These are phyloP conservation scores for Evansstolkia leycettana DNA, from an alignment of 495 filamentous ascomycete species.

Conservation along the genomic window DNA sequence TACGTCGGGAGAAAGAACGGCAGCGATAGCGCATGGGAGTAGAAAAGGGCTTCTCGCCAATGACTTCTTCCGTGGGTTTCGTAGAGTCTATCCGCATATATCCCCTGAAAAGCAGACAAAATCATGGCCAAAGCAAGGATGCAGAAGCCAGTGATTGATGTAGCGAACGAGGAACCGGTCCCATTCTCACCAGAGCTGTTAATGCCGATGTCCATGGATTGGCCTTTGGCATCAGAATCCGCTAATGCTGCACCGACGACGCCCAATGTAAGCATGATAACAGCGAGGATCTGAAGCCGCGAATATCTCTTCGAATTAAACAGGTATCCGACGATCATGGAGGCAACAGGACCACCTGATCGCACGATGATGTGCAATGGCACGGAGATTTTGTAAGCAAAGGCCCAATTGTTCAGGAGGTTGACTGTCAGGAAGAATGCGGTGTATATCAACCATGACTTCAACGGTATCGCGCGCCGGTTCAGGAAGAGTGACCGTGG, in stretches of 20 bases:
- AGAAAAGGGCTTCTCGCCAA: constrained; percentile 96
- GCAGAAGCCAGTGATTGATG: constrained; percentile 62
- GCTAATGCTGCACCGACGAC: constrained; percentile 80
- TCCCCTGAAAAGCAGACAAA: constrained; percentile 84
- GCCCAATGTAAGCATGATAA: constrained; percentile 71
- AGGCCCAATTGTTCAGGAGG: constrained; percentile 93
- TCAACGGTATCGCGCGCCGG: constrained; percentile 68
- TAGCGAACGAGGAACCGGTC: constrained; percentile 6
- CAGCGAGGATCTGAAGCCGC: constrained; percentile 61
- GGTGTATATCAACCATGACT: constrained; percentile 81
- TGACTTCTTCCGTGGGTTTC: constrained; percentile 63
- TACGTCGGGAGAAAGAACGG: constrained; percentile 47
- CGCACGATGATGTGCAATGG: constrained; percentile 95
- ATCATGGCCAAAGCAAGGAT: constrained; percentile 84
- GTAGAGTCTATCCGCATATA: constrained; percentile 89
- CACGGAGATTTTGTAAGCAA: constrained; percentile 92
- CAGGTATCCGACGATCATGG: constrained; percentile 75
- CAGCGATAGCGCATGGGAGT: constrained; percentile 69
- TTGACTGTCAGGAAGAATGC: constrained; percentile 84
- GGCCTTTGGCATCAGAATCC: constrained; percentile 71
- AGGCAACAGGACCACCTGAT: constrained; percentile 88
- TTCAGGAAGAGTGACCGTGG: constrained; percentile 54
- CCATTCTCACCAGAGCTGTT: constrained; percentile 2
- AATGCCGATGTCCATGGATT: constrained; percentile 12
- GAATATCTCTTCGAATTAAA: constrained; percentile 72